Percentiles rank a stretch among this genome's conserved stretches.
Conservation (phyloP, 2,329 filamentous ascomycete genomes). For the Aphanocladium album region DNA sequence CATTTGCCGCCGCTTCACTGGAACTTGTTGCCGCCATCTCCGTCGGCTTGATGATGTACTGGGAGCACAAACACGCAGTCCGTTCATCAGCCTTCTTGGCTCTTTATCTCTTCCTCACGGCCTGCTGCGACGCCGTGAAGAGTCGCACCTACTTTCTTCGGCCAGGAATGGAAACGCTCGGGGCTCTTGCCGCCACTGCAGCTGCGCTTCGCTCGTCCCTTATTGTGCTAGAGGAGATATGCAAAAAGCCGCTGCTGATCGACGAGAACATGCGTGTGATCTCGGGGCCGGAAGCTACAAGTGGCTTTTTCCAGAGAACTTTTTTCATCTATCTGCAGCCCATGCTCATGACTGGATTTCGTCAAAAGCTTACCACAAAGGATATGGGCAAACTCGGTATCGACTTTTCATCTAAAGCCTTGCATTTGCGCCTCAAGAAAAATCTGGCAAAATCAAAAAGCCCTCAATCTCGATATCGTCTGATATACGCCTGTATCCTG, state of each 20-base stretch:
- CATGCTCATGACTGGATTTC: background rate
- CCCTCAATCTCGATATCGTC: background rate
- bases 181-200: background rate
- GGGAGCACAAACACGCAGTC: background rate
- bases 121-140: background rate
- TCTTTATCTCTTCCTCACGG: background rate
- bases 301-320: background rate
- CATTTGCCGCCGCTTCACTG: background rate
- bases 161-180: background rate
- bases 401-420: background rate
- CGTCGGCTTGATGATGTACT: background rate
- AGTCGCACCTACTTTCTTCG: background rate
- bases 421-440: background rate
- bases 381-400: background rate
- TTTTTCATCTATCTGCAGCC: background rate
- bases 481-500: background rate
- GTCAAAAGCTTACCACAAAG: background rate
- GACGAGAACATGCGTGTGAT: background rate
- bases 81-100: background rate
- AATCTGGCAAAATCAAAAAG: background rate
- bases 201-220: background rate
- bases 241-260: background rate
- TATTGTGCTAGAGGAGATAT: background rate
- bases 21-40: background rate
- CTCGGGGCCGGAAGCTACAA: background rate